phyloP scores from a whole-genome alignment of 768 basidiomycete genomes.

The Trichaptum fuscoviolaceum region DNA sequence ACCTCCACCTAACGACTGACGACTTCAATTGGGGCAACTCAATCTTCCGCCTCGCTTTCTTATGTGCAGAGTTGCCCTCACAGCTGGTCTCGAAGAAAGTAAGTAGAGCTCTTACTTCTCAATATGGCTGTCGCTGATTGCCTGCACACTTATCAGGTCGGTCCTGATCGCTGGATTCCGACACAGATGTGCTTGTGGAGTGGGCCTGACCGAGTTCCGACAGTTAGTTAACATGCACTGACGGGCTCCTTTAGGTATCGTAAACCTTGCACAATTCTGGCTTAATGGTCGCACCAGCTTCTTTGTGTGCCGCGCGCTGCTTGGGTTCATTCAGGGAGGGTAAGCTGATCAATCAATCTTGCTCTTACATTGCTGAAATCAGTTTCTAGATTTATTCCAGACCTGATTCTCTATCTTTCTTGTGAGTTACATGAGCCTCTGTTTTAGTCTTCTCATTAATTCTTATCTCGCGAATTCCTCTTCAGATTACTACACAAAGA shows the following conservation, averaged over 20 bases:
- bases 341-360: conserved; percentile 15
- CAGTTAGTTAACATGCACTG: not conserved
- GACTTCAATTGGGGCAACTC: conserved; percentile 56
- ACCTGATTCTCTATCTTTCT: conserved; percentile 56
- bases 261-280: conserved; percentile 51
- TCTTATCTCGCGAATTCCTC: no score
- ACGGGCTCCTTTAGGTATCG: conserved; percentile 23
- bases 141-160: conserved; percentile 29
- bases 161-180: conserved; percentile 62
- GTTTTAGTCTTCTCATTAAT: not conserved
- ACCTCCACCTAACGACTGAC: conserved; percentile 48
- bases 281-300: conserved; percentile 48
- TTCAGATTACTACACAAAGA: conserved; percentile 57
- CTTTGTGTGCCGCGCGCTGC: conserved; percentile 41
- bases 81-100: conserved; percentile 58
- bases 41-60: conserved; percentile 45
- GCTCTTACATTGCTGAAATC: not conserved
- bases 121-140: not conserved
- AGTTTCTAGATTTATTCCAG: conserved; percentile 45
- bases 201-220: conserved; percentile 1
- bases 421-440: conserved; percentile 29
- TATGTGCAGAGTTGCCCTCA: conserved; percentile 55
- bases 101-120: conserved; percentile 10
- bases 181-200: conserved; percentile 54
- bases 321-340: conserved; percentile 45